Evolutionary conservation across 345 rosid species (phyloP).

Genomic region (Aquilaria yunnanensis): DNA sequence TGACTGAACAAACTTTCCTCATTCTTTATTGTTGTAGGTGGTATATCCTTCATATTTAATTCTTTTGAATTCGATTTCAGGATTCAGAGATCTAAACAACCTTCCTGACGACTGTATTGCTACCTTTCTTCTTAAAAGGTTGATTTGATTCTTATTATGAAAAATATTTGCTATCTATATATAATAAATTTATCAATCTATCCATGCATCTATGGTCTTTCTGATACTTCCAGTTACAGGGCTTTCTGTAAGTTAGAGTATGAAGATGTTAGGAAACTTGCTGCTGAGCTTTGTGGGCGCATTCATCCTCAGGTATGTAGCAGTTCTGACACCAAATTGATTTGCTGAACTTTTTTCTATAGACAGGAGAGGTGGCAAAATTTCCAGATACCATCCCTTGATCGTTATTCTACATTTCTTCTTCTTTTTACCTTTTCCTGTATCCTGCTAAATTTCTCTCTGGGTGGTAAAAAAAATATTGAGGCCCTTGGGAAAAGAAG

Average conservation of each 20-base stretch:
- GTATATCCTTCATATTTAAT: conserved; percentile 4
- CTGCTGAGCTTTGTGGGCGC: conserved; percentile 95
- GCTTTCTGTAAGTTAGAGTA: conserved; percentile 63
- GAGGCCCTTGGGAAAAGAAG: no score
- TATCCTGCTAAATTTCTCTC: not conserved
- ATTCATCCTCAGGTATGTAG: conserved; percentile 61
- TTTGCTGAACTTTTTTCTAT: conserved; percentile 6
- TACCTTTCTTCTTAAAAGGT: conserved; percentile 73
- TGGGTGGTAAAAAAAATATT: no score
- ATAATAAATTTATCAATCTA: conserved; percentile 8
- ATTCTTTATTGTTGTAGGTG: not conserved
- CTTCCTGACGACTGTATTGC: conserved; percentile 47
- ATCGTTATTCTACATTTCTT: not conserved
- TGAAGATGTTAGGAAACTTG: conserved; percentile 81
- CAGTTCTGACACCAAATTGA: conserved; percentile 2
- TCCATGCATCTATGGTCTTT: conserved; percentile 15
- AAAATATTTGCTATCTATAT: conserved; percentile 11
- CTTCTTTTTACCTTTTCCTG: not conserved
- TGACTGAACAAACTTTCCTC: not conserved
- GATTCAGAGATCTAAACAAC: conserved; percentile 28
- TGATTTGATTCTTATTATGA: conserved; percentile 4
- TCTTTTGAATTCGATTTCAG: conserved; percentile 29
- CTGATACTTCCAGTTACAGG: conserved; percentile 35
- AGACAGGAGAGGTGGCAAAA: not conserved
- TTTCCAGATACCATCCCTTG: not conserved